A percentile compares a stretch with the other conserved stretches of the same genome.
Evolutionary conservation across 78 protist genomes (phyloP).

Genomic region (Dictyostelium purpureum): DNA sequence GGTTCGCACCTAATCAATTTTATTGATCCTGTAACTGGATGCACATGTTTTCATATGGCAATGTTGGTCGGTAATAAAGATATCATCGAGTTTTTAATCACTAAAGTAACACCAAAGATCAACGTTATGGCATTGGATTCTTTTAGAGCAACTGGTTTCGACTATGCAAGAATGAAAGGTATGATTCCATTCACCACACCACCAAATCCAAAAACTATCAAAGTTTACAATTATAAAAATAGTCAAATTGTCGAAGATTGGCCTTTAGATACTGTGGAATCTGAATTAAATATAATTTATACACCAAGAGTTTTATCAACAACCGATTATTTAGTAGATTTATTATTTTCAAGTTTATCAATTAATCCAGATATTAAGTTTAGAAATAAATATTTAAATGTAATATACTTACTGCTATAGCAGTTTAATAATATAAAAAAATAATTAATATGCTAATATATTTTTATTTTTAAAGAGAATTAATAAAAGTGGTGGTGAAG

Average conservation of each 20-base stretch:
- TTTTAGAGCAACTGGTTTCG: constrained; percentile 58
- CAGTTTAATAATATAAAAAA: not conserved
- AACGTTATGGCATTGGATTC: not conserved
- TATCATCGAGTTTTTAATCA: not conserved
- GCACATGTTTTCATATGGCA: constrained; percentile 41
- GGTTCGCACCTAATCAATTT: not conserved
- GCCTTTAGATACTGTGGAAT: not conserved
- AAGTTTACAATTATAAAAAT: constrained; percentile 19
- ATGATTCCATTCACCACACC: not conserved
- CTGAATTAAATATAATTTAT: constrained; percentile 10
- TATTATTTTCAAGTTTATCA: constrained; percentile 26
- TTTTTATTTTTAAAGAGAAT: constrained; percentile 22
- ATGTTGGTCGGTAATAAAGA: constrained; percentile 24
- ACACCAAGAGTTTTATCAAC: constrained; percentile 7
- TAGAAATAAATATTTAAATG: constrained; percentile 37
- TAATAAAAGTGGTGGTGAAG: constrained; percentile 58
- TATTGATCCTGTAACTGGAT: constrained; percentile 35
- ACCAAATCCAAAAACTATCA: constrained; percentile 13
- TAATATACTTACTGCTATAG: not conserved
- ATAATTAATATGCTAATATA: not conserved
- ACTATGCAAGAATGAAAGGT: constrained; percentile 29
- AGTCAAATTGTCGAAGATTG: not conserved
- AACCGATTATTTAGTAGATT: constrained; percentile 32
- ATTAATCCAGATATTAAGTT: constrained; percentile 37
- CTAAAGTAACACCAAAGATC: not conserved